phyloP scores from a whole-genome alignment of 2,329 filamentous ascomycete species.

The Colletotrichum sansevieriae region DNA sequence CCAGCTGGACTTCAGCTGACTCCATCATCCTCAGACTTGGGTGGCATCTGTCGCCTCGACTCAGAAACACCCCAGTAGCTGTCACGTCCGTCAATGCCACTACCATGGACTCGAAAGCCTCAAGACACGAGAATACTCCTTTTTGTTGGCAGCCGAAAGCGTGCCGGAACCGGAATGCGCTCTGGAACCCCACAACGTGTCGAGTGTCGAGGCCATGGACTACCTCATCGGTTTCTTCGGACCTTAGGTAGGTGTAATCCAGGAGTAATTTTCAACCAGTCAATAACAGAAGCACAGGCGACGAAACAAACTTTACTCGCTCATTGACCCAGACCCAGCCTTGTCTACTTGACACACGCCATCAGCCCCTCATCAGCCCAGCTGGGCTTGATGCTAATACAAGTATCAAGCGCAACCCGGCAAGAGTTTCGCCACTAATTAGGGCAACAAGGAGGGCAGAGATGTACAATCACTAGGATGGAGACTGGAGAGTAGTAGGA shows the following conservation, averaged over 20 bases:
- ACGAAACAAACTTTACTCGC: conserved; percentile 35
- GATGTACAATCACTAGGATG: background rate
- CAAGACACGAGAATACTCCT: too few relatives aligned
- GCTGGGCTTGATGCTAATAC: conserved; percentile 16
- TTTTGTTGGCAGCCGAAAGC: too few relatives aligned
- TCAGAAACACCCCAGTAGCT: too few relatives aligned
- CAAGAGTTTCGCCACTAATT: conserved; percentile 8
- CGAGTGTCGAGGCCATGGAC: background rate
- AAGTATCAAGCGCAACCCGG: conserved; percentile 34
- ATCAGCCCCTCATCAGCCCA: conserved; percentile 9
- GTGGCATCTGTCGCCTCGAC: background rate
- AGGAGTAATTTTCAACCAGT: conserved; percentile 1
- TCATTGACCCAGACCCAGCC: background rate
- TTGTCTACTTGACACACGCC: conserved; percentile 31
- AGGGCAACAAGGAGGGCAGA: background rate
- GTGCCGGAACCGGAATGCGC: too few relatives aligned
- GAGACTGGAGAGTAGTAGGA: too few relatives aligned
- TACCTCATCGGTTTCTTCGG: conserved; percentile 23
- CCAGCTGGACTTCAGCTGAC: background rate
- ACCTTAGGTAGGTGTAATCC: background rate
- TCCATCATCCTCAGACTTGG: background rate
- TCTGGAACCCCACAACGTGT: too few relatives aligned
- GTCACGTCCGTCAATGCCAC: too few relatives aligned
- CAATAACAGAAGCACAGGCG: conserved; percentile 1
- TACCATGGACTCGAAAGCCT: too few relatives aligned